Base-by-base conservation (phyloP, 176 grass and related monocot species). In the Rhynchospora pubera region DNA sequence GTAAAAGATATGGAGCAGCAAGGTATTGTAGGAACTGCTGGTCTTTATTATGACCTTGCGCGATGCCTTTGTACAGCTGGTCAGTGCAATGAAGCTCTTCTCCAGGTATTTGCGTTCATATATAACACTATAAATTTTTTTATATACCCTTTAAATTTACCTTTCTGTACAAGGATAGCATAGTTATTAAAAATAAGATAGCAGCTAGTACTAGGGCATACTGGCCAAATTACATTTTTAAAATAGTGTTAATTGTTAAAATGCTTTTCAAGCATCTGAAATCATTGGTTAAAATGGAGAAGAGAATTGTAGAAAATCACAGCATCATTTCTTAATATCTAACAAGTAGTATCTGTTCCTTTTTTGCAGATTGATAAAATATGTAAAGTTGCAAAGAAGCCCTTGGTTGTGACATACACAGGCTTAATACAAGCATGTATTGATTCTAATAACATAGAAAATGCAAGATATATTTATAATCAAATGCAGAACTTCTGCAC, bases 331-430 rank as follows among this genome's bases (percentile, higher is more conserved):
- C 10, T 28, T 15, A 52, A 28, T 26, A 30, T 23, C 71, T 75
- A 22, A 75, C 47, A 52, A 8, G 22, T 75, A 30, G 71, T 53
- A 26, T 75, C 11, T 30, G 5, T 55, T 53, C 22, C n/a, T 74
- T 51, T 78, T 84, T 53, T 89, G 87, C 90, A 94, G 95, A 85
- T 98, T 65, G 83, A 91, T 24, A 98, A 94, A 84, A 94, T 98
- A 85, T 98, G 95, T 84, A 94, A 93, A 83, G 95, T 98, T 77
- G 95, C 95, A 68, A 94, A 98, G 73, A 98, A 98, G 86, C 95
- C 95, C 8, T 82, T 98, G 70, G 92, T 94, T 89, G 95, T 98
- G 61, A 93, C 95, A 43, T 98, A 94, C 79, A 94, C 95, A 42
- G 95, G 95, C 59, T 82, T 98, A 50, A 94, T 98, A 79, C 92